phyloP scores from a whole-genome alignment of 148 eudicot genomes.

The Rhododendron henanense region DNA sequence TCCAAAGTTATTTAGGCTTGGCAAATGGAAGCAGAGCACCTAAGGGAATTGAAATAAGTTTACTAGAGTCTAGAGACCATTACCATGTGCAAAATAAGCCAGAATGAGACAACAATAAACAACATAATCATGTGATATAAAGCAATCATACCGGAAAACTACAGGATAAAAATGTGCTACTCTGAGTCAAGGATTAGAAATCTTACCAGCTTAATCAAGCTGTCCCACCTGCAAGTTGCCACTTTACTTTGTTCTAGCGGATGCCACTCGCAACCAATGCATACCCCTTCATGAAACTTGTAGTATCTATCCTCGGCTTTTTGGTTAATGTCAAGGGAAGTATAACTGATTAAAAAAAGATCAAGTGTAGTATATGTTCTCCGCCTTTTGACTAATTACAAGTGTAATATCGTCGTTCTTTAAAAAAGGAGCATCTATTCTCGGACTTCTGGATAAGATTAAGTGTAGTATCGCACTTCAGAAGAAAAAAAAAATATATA shows the following conservation, averaged over 20 bases:
- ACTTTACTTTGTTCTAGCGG: slow-evolving; percentile 94
- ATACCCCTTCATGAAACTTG: slow-evolving; percentile 87
- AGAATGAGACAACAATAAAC: not conserved
- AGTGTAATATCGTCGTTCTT: too few relatives aligned
- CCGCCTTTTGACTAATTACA: too few relatives aligned
- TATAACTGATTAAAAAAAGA: too few relatives aligned
- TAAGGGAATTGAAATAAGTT: not conserved
- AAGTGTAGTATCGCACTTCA: too few relatives aligned
- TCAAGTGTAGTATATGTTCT: too few relatives aligned
- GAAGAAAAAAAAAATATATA: too few relatives aligned
- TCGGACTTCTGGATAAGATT: too few relatives aligned
- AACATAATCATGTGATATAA: not conserved
- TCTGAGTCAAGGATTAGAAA: not conserved
- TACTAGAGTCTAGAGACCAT: not conserved
- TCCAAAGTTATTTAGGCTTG: not conserved
- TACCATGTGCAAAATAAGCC: not conserved
- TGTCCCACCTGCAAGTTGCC: slow-evolving; percentile 99
- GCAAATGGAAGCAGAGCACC: not conserved
- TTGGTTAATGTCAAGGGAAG: too few relatives aligned
- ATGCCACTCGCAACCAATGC: slow-evolving; percentile 93
- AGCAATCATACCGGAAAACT: not conserved
- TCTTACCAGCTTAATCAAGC: slow-evolving; percentile 84
- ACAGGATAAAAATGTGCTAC: not conserved
- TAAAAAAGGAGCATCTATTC: too few relatives aligned
- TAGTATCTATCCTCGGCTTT: too few relatives aligned